Evolutionary conservation across 1,284 basidiomycete species (phyloP).

Genomic region (Irpex sp.): DNA sequence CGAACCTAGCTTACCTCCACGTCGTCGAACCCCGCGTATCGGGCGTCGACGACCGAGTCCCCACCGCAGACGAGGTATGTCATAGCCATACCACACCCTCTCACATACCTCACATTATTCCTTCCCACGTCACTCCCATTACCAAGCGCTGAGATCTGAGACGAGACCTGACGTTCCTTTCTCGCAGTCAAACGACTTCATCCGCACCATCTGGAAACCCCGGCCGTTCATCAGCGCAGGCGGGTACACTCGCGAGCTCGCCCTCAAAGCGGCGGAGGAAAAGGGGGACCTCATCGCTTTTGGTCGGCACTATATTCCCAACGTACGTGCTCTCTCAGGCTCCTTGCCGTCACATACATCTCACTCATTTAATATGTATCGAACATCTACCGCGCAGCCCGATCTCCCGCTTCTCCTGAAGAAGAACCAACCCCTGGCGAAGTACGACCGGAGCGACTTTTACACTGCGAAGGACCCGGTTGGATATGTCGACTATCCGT

Average conservation of each 20-base stretch:
- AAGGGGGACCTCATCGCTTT: conserved; percentile 37
- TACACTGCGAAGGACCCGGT: conserved; percentile 28
- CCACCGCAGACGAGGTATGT: conserved; percentile 12
- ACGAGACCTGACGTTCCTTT: not conserved
- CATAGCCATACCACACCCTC: not conserved
- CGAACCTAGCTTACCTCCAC: conserved; percentile 56
- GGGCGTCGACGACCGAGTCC: conserved; percentile 17
- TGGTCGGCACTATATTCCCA: conserved; percentile 43
- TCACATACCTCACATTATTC: too few species aligned
- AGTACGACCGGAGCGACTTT: conserved; percentile 31
- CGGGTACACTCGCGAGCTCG: conserved; percentile 27
- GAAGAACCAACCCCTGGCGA: conserved; percentile 29
- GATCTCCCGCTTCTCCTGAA: conserved; percentile 43
- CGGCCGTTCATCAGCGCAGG: conserved; percentile 31
- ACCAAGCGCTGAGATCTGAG: too few species aligned
- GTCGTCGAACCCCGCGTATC: conserved; percentile 35
- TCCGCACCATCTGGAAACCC: conserved; percentile 25
- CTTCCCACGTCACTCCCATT: too few species aligned
- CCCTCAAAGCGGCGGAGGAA: conserved; percentile 25
- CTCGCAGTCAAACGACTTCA: conserved; percentile 24
- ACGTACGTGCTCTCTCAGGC: conserved; percentile 23
- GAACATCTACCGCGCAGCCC: conserved; percentile 23
- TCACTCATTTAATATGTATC: not conserved
- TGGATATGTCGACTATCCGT: conserved; percentile 38
- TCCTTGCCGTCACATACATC: not conserved